Evolutionary conservation across 1,284 basidiomycete genomes (phyloP).

Genomic region (Vanrija pseudolonga): DNA sequence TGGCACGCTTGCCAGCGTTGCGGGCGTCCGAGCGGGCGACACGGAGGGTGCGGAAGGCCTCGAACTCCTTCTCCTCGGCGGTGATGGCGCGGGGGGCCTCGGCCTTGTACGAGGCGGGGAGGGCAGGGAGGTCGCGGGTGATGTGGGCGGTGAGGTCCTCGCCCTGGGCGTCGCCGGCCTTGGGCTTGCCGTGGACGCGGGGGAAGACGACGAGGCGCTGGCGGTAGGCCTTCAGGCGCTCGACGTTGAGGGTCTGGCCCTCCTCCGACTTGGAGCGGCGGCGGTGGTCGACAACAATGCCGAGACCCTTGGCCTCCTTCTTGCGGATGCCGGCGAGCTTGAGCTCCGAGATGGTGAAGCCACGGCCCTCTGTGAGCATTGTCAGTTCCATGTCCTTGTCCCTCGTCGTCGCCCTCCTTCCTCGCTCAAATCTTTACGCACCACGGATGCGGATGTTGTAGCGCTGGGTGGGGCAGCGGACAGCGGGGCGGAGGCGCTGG

Average conservation of each 20-base stretch:
- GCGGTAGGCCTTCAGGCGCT: constrained; percentile 93
- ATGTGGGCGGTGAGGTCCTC: constrained; percentile 80
- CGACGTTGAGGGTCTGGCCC: constrained; percentile 92
- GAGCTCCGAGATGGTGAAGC: constrained; percentile 92
- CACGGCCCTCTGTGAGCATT: constrained; percentile 69
- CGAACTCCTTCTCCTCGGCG: constrained; percentile 80
- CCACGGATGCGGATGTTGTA: constrained; percentile 96
- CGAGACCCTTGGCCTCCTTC: constrained; percentile 90
- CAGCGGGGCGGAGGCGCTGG: constrained; percentile 89
- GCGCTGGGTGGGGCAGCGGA: constrained; percentile 92
- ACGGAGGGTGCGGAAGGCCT: constrained; percentile 87
- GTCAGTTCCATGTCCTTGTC: not conserved
- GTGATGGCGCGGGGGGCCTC: constrained; percentile 95
- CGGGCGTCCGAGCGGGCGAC: constrained; percentile 76
- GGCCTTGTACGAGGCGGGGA: constrained; percentile 64
- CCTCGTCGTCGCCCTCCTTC: not conserved
- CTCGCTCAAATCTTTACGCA: constrained; percentile 18
- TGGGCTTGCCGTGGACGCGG: constrained; percentile 90
- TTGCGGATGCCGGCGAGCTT: constrained; percentile 93
- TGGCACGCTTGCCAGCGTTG: constrained; percentile 82
- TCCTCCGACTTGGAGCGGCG: constrained; percentile 97
- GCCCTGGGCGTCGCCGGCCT: constrained; percentile 87
- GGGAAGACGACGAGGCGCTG: constrained; percentile 78
- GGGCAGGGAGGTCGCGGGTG: constrained; percentile 66
- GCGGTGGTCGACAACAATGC: constrained; percentile 95